Evolutionary conservation across 1,139 yeast genomes (phyloP).

Genomic region (Candida dubliniensis): DNA sequence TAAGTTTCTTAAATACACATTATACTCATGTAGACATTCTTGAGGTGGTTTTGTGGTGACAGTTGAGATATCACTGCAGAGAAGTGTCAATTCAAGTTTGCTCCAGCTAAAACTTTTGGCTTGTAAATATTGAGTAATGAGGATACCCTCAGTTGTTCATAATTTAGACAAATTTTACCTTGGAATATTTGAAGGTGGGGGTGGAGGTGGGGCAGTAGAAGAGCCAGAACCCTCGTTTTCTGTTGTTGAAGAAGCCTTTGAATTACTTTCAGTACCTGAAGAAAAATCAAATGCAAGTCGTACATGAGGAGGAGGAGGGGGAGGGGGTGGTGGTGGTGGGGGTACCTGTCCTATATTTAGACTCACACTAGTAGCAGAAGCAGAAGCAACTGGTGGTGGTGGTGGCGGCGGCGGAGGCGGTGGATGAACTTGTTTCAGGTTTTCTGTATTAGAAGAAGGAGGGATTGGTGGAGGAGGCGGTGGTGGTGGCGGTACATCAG

Average conservation of each 20-base stretch:
- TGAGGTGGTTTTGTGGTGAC: no score
- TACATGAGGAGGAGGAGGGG: slow-evolving; percentile 19
- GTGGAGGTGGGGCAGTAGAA: slow-evolving; percentile 22
- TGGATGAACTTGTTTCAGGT: slow-evolving; percentile 17
- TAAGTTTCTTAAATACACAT: no score
- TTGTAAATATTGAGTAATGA: no score
- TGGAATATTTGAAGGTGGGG: slow-evolving; percentile 17
- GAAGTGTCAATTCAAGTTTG: no score
- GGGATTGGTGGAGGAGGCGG: slow-evolving; percentile 22
- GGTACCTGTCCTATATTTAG: slow-evolving; percentile 14
- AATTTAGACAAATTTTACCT: no score
- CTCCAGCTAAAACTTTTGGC: no score
- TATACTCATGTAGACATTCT: no score
- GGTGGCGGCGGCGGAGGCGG: slow-evolving; percentile 21
- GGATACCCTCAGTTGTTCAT: no score
- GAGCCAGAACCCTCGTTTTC: slow-evolving; percentile 39
- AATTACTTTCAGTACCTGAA: no score
- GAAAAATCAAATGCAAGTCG: no score
- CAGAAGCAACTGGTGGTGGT: slow-evolving; percentile 17
- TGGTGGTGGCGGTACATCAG: slow-evolving; percentile 14
- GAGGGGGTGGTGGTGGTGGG: slow-evolving; percentile 18
- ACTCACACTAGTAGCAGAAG: slow-evolving; percentile 7
- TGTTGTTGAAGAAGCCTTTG: no score
- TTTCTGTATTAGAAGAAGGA: slow-evolving; percentile 14
- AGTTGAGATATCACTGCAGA: no score